Evolutionary conservation across 2,329 filamentous ascomycete genomes (phyloP).

Genomic region (Fusarium burgessii): DNA sequence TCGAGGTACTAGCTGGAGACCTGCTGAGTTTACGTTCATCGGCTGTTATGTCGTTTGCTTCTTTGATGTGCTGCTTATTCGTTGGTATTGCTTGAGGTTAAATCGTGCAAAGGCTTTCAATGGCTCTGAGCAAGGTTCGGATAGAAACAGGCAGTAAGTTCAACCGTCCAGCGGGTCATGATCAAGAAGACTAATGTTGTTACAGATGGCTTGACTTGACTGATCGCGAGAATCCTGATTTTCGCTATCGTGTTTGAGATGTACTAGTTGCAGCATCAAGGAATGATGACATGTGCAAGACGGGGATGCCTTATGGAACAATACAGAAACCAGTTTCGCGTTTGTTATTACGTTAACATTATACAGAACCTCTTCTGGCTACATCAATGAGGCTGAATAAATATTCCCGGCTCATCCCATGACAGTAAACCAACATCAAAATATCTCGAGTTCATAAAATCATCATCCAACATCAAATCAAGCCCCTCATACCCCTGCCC

Average conservation of each 20-base stretch:
- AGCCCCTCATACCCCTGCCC: rapidly evolving
- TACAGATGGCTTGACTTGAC: not conserved
- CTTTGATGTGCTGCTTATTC: no score
- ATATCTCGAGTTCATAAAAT: not conserved
- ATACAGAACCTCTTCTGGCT: no score
- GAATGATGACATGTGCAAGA: no score
- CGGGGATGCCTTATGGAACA: rapidly evolving
- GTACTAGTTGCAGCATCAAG: not conserved
- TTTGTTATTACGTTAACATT: not conserved
- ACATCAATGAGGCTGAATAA: not conserved
- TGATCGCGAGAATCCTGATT: not conserved
- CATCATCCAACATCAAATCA: not conserved
- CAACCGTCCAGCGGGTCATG: rapidly evolving
- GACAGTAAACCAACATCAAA: not conserved
- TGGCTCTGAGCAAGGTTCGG: no score
- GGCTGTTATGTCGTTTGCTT: no score
- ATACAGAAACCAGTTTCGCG: rapidly evolving
- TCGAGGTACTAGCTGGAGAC: no score
- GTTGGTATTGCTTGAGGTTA: no score
- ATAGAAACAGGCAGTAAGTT: not conserved
- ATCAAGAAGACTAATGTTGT: rapidly evolving
- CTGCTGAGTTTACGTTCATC: no score
- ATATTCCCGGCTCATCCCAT: not conserved
- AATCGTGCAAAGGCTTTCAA: no score
- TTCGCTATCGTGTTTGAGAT: no score